Conservation (phyloP, 306 rosid species). For the Sphenostylis stenocarpa region DNA sequence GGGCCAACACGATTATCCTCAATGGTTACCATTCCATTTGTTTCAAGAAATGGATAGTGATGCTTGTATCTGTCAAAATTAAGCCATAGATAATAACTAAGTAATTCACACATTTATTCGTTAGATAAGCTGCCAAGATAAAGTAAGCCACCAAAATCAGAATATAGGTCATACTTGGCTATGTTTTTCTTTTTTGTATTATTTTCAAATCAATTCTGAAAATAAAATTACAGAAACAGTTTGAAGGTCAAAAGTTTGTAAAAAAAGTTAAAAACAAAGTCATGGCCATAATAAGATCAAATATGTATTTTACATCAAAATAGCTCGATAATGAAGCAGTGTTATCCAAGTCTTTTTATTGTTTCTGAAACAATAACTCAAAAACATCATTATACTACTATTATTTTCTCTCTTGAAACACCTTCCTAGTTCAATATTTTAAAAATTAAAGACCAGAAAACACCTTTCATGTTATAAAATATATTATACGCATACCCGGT, state of each 20-base stretch:
- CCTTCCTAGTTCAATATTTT: neutral
- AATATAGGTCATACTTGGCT: neutral
- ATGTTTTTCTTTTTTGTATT: neutral
- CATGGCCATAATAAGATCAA: neutral
- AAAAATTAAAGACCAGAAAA: neutral
- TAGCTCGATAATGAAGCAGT: neutral
- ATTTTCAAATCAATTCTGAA: neutral
- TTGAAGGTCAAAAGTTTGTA: neutral
- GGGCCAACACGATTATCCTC: slow-evolving; percentile 40
- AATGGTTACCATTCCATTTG: slow-evolving; percentile 34
- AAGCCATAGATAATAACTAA: neutral
- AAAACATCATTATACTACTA: neutral
- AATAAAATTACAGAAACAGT: neutral
- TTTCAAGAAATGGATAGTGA: slow-evolving; percentile 37
- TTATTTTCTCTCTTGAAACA: neutral
- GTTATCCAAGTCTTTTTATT: neutral
- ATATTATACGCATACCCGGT: slow-evolving; percentile 29
- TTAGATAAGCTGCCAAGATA: neutral
- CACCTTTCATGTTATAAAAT: neutral
- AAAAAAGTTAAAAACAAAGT: neutral
- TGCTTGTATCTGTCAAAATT: slow-evolving; percentile 37
- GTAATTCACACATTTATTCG: neutral
- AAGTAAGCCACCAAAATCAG: neutral
- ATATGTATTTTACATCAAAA: neutral
- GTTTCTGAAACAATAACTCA: neutral